Evolutionary conservation across 2,329 filamentous ascomycete genomes (phyloP), one percentile per base, ranked within the genome.

Genomic region (Sporothrix globosa): DNA sequence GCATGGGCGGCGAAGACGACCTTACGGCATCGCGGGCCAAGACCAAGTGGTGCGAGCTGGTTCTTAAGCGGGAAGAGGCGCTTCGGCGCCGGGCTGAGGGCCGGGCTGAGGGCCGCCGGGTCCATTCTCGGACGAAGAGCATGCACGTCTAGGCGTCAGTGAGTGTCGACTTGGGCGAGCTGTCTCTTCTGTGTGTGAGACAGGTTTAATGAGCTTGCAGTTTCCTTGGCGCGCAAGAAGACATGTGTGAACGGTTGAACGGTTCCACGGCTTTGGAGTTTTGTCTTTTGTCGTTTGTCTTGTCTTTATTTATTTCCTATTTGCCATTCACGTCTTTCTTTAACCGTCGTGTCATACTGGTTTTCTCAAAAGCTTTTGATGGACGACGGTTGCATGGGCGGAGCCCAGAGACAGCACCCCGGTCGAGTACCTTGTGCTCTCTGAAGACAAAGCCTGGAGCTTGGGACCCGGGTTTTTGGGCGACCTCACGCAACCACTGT

Each of bases 21-120:
- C 74, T 75, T 52, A 76, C 73, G 21, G 78, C 77, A n/a, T 69
- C 72, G 2, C 82, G 82, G 69, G 79, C 81, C 71, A 83, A 83
- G 75, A 82, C 84, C 72, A 88, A 88, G 79, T 91, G 89, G 89
- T 91, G 88, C 76, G 88, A 91, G 72, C 79, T 90, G 74, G 85
- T 91, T 72, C 82, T 91, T 73, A 88, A 88, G 82, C 81, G 85
- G 74, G 88, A 90, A 76, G 87, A 88, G 76, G 81, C 85, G 70
- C 76, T 87, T n/a, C 85, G 85, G 67, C 84, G 84, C 70, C 83
- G 85, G 70, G 82, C 84, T 44, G 86, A 86, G 72, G 82, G 83
- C 9, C 39, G 41, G 11, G 24, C 58, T 4, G 58, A 63, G 58
- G 58, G 58, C 56, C 81, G 83, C 66, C 79, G 85, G 72, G 82